Evolutionary conservation across 345 rosid genomes (phyloP), one percentile per base, ranked within the genome.

Genomic region (Rubroshorea leprosula): DNA sequence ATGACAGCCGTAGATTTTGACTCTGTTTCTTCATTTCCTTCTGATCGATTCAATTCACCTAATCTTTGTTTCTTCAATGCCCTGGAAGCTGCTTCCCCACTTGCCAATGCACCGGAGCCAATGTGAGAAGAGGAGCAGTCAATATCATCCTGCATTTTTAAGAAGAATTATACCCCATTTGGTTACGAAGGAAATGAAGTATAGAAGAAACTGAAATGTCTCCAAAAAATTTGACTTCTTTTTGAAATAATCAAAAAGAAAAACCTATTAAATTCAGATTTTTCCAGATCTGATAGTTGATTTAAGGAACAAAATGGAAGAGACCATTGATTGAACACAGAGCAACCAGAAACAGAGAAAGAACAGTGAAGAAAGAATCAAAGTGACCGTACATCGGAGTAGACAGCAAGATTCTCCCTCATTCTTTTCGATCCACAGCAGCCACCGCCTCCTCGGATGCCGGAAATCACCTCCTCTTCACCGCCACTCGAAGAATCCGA

Each of bases 141-240:
- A 29, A 74, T 73, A 45, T 81, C 85, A 51, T 79, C 84, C 90
- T 83, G 76, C 76, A 67, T 61, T 67, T 29, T 16, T 6, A 0
- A 20, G 5, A 1, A 0, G n/a, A 44, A 38, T 11, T 43, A 44
- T 23, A 6, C 21, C 25, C 17, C 68, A 50, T 49, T 39, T 52
- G 51, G 53, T 43, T 46, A 14, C 51, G 4, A 44, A 16, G 19
- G 25, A 10, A 14, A 3, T 0, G 27, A 7, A 41, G 4, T 8
- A 20, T 9, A 63, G 19, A 11, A 15, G n/a, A n/a, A n/a, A n/a
- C n/a, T n/a, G n/a, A n/a, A n/a, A n/a, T n/a, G n/a, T n/a, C n/a
- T n/a, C n/a, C n/a, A n/a, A n/a, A n/a, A n/a, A n/a, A n/a, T n/a
- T n/a, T n/a, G n/a, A n/a, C n/a, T n/a, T n/a, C n/a, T n/a, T n/a